Base-by-base conservation (phyloP, 805 yeast species). In the Lipomyces yamanashiensis region DNA sequence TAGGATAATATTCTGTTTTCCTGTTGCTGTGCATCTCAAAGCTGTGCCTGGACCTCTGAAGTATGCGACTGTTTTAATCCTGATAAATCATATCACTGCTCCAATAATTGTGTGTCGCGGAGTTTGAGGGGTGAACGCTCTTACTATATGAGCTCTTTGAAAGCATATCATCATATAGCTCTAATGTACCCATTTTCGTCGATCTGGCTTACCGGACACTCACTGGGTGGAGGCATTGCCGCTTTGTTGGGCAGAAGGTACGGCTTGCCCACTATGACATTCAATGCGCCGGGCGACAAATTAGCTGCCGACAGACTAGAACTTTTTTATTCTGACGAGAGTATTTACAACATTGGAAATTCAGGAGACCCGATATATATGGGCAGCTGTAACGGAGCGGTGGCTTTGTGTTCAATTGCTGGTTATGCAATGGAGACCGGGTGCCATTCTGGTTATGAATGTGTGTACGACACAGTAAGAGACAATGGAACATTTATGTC, bases 391-490 rank as follows among this genome's bases (percentile, higher is more conserved):
- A 92, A 89, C 72, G 99, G 99, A 9, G 96, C 95, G 0, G 85
- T 93, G 3, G 87, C 96, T 0, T 77, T 92, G 1, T 95, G 99
- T 75, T 87, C 93, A 64, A 81, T 90, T 8, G 97, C 90, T 0
- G 99, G 99, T 0, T 95, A 91, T 75, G 99, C 98, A 10, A 87
- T 95, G 97, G 99, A 95, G 72, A 87, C 97, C 0, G 87, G 87
- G 52, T 95, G 99, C 74, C 99, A 95, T 74, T 84, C 96, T 0
- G 99, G 98, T 0, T 83, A 82, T 74, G 85, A 85, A 59, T 95
- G 98, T 75, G 82, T 87, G 36, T 95, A 93, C 76, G 98, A 95
- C 72, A 92, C 88, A 10, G 97, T 92, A 12, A 82, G 83, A 2
- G 98, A 95, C 70, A 78, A 83, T 67, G 98, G 98, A 1, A 93